Evolutionary conservation across 129 eudicot species (phyloP), one percentile per base, ranked within the genome.

Genomic region (Flaveria sonorensis): DNA sequence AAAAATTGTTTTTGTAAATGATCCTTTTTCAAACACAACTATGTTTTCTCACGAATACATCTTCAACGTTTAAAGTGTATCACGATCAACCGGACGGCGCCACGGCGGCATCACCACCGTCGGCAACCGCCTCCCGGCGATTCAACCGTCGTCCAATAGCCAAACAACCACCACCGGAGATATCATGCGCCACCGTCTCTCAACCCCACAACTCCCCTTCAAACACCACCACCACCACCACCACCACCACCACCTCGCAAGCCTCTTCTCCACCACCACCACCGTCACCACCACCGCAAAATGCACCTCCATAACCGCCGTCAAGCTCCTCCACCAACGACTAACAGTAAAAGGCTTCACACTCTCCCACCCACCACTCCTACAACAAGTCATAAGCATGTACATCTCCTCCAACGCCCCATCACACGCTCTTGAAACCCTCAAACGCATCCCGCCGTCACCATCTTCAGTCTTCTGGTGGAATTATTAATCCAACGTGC

Each of bases 401-500:
- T 85, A 88, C 82, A 18, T 85, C 63, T 75, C 88, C 55, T 74
- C 48, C 77, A 28, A 77, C 45, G 68, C 86, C 36, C 80, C 86
- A 40, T 69, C 77, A 36, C 53, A 71, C 48, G 93, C 88, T 3
- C 64, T 80, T 40, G 19, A 80, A 7, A n/a, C 72, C 79, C 90
- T 87, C 76, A 40, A 74, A 26, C 77, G 81, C 78, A 76, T 81
- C 76, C 63, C 81, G 0, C 92, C 92, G 0, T 74, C 83, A 2
- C 70, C 85, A 9, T 75, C 59, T n/a, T 42, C 85, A 13, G 86
- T 86, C 0, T 84, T 36, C 75, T 81, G 72, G 85, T 92, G 96
- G 94, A 86, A 89, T 12, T 50, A 12, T 82, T 92, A 14, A 92
- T 92, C 48, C 85, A 67, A 7, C 76, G 76, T 10, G 68, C 50